Evolutionary conservation across 2,329 filamentous ascomycete genomes (phyloP).

Genomic region (Aureobasidium pullulans): DNA sequence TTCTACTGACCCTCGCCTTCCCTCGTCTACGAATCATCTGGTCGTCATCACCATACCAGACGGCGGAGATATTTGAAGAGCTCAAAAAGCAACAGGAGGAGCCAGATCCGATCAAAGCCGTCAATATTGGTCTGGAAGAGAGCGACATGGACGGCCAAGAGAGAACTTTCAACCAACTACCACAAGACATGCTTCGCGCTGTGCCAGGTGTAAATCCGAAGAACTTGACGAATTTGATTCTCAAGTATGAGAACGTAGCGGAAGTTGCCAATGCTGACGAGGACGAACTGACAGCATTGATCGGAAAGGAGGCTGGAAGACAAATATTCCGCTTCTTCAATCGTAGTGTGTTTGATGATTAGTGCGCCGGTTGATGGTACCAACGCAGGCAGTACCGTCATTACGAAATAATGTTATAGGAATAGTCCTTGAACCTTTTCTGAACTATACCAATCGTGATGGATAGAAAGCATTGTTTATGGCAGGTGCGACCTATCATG

Average conservation of each 20-base stretch:
- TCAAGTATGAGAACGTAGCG: slow-evolving; percentile 66
- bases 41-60: slow-evolving; percentile 89
- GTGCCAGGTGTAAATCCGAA: slow-evolving; percentile 80
- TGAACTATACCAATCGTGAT: too few species aligned
- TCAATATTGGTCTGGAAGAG: slow-evolving; percentile 68
- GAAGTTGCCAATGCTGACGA: slow-evolving; percentile 83
- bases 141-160: slow-evolving; percentile 43
- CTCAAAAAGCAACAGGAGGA: slow-evolving; percentile 85
- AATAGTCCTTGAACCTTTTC: neutral
- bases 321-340: slow-evolving; percentile 79
- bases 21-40: slow-evolving; percentile 86
- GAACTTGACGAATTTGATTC: slow-evolving; percentile 63
- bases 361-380: neutral
- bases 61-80: slow-evolving; percentile 91
- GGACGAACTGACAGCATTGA: slow-evolving; percentile 61
- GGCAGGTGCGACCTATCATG: too few species aligned
- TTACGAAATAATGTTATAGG: neutral
- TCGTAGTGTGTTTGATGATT: slow-evolving; percentile 48
- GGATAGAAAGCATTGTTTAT: too few species aligned
- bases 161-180: slow-evolving; percentile 71
- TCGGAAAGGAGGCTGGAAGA: slow-evolving; percentile 70
- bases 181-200: slow-evolving; percentile 80
- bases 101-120: slow-evolving; percentile 81
- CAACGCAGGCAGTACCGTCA: neutral
- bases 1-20: slow-evolving; percentile 86